These are phyloP conservation scores for Nakataea oryzae DNA, from an alignment of 2,329 filamentous ascomycete genomes.

Conservation along the genomic window DNA sequence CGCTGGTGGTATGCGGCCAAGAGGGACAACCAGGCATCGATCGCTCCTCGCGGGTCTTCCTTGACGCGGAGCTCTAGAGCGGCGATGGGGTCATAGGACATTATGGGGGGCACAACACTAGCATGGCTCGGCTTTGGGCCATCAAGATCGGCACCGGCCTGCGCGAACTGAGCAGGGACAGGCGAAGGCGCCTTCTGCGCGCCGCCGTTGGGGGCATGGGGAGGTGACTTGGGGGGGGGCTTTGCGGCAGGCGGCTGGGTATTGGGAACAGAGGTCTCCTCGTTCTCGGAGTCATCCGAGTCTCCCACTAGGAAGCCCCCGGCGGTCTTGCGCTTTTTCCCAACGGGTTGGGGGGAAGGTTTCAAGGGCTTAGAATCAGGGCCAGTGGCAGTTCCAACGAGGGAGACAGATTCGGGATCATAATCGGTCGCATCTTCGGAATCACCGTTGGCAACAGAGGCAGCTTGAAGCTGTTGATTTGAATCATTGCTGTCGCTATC, in stretches of 20 bases:
- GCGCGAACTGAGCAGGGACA: neutral
- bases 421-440: constrained; percentile 45
- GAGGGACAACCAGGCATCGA: constrained; percentile 82
- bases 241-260: neutral
- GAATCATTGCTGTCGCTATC: constrained; percentile 31
- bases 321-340: constrained; percentile 48
- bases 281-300: constrained; percentile 44
- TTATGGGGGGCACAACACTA: constrained; percentile 1
- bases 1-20: constrained; percentile 77
- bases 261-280: constrained; percentile 12
- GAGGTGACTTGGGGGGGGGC: neutral
- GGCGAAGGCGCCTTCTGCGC: constrained; percentile 13
- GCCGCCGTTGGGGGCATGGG: constrained; percentile 6
- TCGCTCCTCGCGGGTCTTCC: constrained; percentile 85
- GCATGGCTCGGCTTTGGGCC: constrained; percentile 2
- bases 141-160: neutral
- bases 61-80: constrained; percentile 84
- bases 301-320: constrained; percentile 51
- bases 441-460: constrained; percentile 28
- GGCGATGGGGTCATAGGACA: constrained; percentile 61
- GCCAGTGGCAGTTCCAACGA: constrained; percentile 14
- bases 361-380: constrained; percentile 14
- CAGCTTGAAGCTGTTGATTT: constrained; percentile 35
- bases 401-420: constrained; percentile 44
- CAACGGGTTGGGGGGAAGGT: constrained; percentile 24